Conservation (phyloP, 108 stramenopile genomes). For the Nitzschia sp. region DNA sequence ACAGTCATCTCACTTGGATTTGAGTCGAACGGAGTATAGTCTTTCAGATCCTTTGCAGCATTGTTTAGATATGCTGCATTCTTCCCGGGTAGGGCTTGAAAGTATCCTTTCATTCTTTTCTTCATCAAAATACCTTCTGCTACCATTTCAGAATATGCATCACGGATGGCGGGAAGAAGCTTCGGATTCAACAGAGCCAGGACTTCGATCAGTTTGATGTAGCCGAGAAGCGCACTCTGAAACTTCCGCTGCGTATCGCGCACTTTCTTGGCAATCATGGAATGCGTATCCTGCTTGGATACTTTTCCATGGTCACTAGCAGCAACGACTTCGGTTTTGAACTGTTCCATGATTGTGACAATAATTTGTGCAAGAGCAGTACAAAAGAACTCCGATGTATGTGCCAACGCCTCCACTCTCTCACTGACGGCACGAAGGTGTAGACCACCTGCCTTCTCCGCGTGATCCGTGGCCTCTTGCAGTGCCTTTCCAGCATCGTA, state of each 20-base stretch:
- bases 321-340: conserved; percentile 66
- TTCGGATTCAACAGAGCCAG: conserved; percentile 80
- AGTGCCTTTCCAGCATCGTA: conserved; percentile 78
- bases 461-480: conserved; percentile 77
- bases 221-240: conserved; percentile 82
- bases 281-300: conserved; percentile 78
- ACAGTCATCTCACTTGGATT: conserved; percentile 58
- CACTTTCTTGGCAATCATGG: conserved; percentile 82
- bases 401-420: conserved; percentile 59
- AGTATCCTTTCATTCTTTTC: conserved; percentile 87
- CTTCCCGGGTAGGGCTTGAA: conserved; percentile 79
- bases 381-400: conserved; percentile 70
- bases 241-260: conserved; percentile 85
- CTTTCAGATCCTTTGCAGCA: conserved; percentile 69
- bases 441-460: conserved; percentile 78
- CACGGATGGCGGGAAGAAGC: conserved; percentile 80
- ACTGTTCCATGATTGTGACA: conserved; percentile 87
- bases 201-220: conserved; percentile 86
- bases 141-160: conserved; percentile 85
- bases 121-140: conserved; percentile 88
- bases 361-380: conserved; percentile 79
- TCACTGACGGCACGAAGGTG: conserved; percentile 83
- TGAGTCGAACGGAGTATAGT: conserved; percentile 60
- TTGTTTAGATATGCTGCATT: conserved; percentile 66
- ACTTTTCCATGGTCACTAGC: conserved; percentile 64